Evolutionary conservation across 495 filamentous ascomycete species (phyloP), one percentile per base, ranked within the genome.

Genomic region (Baudoinia panamericana): DNA sequence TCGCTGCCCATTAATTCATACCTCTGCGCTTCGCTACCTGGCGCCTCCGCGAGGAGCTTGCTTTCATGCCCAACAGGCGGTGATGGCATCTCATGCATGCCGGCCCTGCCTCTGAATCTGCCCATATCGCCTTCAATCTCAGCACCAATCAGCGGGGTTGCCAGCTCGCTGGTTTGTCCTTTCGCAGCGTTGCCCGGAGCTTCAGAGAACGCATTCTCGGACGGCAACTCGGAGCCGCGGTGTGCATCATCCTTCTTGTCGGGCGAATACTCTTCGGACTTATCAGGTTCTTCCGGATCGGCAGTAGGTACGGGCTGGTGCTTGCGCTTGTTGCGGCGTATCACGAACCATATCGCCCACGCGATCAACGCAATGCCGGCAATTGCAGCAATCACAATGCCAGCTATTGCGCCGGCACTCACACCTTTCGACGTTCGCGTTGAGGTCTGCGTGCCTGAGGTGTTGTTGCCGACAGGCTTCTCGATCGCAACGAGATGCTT

Each of bases 371-470:
- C 28, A 12, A 41, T 12, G 10, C 3, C 31, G 22, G 17, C 43
- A 21, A 46, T 27, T 4, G 23, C 43, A 25, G 18, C 43, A 28
- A 46, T 29, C 15, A 35, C 43, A 3, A 46, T 46, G 6, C 37
- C 43, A 10, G 27, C 43, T 24, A 46, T 46, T n/a, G 43, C 36
- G 20, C 36, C 43, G 18, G 18, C 25, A 16, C 36, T 34, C 10
- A 41, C n/a, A n/a, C 28, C 29, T 6, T 5, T 4, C 6, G 36
- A 40, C 8, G 28, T 9, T 9, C 8, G 18, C 6, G 23, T 31
- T 19, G 43, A 22, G 10, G 16, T 17, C 1, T 18, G 20, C 22
- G 13, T 5, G 7, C 6, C 9, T 11, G 23, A 29, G 13, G 12
- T n/a, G 17, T 30, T 17, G 25, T 22, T 19, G 28, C 7, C 16